Percentiles rank a stretch among this genome's conserved stretches.
Evolutionary conservation across 2,329 filamentous ascomycete genomes (phyloP).

Genomic region (Calonectria montana): DNA sequence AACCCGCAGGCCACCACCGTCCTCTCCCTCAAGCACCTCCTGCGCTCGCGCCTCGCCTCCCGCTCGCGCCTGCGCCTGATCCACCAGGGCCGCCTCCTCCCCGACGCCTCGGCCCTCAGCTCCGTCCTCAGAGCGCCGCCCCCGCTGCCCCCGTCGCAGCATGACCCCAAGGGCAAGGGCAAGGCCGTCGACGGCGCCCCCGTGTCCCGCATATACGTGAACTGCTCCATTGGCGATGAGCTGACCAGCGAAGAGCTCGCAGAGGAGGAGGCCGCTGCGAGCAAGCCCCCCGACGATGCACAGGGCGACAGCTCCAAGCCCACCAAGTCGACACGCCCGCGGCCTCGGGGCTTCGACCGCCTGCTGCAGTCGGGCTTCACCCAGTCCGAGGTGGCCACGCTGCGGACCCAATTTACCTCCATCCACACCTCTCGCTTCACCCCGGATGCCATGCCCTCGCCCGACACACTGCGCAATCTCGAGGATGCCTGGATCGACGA

Average conservation of each 20-base stretch:
- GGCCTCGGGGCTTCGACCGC: slow-evolving; percentile 84
- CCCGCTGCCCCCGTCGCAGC: slow-evolving; percentile 59
- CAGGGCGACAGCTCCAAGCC: slow-evolving; percentile 59
- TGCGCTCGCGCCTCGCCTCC: slow-evolving; percentile 78
- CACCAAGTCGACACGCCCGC: slow-evolving; percentile 44
- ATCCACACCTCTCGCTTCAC: slow-evolving; percentile 86
- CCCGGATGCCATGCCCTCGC: slow-evolving; percentile 88
- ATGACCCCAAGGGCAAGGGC: slow-evolving; percentile 57
- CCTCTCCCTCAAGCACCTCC: slow-evolving; percentile 82
- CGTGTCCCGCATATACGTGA: slow-evolving; percentile 81
- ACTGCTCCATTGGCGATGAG: slow-evolving; percentile 88
- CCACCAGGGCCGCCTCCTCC: slow-evolving; percentile 86
- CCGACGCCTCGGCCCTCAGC: slow-evolving; percentile 76
- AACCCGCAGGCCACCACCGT: slow-evolving; percentile 77
- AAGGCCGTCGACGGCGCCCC: slow-evolving; percentile 69
- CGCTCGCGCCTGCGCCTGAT: slow-evolving; percentile 86
- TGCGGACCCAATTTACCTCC: slow-evolving; percentile 89
- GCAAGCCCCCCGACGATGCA: slow-evolving; percentile 51
- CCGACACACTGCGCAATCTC: slow-evolving; percentile 78
- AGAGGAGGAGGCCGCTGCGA: slow-evolving; percentile 68
- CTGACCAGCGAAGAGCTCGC: slow-evolving; percentile 77
- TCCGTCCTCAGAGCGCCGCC: slow-evolving; percentile 74
- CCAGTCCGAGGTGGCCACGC: slow-evolving; percentile 81
- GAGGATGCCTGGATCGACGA: slow-evolving; percentile 94
- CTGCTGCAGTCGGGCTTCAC: slow-evolving; percentile 86